Evolutionary conservation across 805 yeast species (phyloP), one percentile per base, ranked within the genome.

Genomic region (Metschnikowia similis): DNA sequence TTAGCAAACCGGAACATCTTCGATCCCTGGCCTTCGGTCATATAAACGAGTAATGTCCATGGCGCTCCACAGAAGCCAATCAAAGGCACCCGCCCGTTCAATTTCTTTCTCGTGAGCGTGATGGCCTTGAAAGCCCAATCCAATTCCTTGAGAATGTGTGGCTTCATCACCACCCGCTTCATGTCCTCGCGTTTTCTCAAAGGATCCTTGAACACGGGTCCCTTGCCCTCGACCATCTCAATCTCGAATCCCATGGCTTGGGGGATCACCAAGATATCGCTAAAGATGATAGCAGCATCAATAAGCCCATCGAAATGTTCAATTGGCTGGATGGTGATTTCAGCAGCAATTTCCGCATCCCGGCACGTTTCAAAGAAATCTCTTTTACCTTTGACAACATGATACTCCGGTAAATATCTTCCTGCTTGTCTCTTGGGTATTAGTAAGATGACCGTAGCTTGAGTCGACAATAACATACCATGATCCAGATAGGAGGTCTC

Each of bases 231-330:
- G 39, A 89, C 73, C 96, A 94, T 92, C 64, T 86, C 84, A 38
- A 94, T 96, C 48, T 81, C 84, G 87, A 91, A 88, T 11, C 99
- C 99, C 90, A 94, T 85, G 10, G 97, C 99, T 71, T 94, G 98
- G 2, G 99, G 99, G 48, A 94, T 86, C 35, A 94, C 99, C 51
- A 94, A 75, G 59, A 94, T 94, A 66, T 94, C 99, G 65, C 91
- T 84, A 73, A 94, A 94, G 50, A 94, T 94, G 58, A 94, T 94
- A 5, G 99, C 99, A 4, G 98, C 98, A 64, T 94, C 99, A 44
- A 92, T 79, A 48, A 91, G 75, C 0, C 96, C 97, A 49, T 85
- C 84, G 63, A 82, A 94, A 60, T 88, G 96, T 48, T 85, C 89
- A 49, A 94, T 81, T 4, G 99, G 99, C 71, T 94, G 99, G 55